These are phyloP conservation scores for Hibiscus mutabilis DNA, from an alignment of 345 rosid genomes.

Conservation along the genomic window DNA sequence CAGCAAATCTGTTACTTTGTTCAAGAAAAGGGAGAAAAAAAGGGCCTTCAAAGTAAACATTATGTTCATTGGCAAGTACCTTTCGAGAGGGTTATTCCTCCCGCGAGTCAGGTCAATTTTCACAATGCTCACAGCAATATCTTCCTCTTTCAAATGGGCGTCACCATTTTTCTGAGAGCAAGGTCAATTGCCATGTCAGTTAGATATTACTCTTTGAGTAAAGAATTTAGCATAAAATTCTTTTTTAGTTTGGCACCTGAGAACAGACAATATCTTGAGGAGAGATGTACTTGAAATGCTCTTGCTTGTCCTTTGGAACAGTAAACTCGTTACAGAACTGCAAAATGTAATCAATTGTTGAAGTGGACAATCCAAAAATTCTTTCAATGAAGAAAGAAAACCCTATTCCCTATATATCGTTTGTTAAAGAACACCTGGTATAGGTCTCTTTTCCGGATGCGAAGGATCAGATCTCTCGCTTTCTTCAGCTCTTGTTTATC, in stretches of 20 bases:
- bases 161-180: constrained; percentile 21
- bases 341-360: constrained; percentile 1
- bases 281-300: constrained; percentile 38
- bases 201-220: background rate
- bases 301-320: constrained; percentile 37
- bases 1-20: background rate
- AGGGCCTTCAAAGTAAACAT: background rate
- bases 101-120: constrained; percentile 48
- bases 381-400: background rate
- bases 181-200: constrained; percentile 12
- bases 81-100: constrained; percentile 35
- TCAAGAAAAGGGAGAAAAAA: background rate
- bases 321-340: constrained; percentile 46
- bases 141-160: constrained; percentile 37
- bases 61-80: constrained; percentile 20
- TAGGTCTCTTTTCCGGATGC: constrained; percentile 4
- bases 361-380: background rate
- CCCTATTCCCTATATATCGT: background rate
- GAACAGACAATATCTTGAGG: constrained; percentile 47
- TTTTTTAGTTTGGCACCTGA: constrained; percentile 25
- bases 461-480: background rate
- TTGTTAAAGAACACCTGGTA: background rate
- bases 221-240: background rate
- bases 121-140: constrained; percentile 34
- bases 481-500: constrained; percentile 1